A percentile compares a stretch with the other conserved stretches of the same genome.
Conservation (phyloP, 2,329 filamentous ascomycete genomes). For the Sporothrix brasiliensis region DNA sequence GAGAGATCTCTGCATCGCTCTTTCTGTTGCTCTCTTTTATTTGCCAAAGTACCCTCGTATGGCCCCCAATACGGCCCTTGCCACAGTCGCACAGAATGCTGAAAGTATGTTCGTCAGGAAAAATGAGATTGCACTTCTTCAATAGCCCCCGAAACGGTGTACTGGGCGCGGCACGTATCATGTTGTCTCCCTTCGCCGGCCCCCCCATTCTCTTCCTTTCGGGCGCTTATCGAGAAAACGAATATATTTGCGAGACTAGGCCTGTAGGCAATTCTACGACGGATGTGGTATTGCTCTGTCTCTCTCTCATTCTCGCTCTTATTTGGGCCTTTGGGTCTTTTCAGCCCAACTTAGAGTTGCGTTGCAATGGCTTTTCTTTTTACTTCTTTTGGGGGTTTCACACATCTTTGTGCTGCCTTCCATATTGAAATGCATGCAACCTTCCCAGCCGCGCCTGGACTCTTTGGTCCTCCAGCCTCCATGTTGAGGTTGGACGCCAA, state of each 20-base stretch:
- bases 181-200: neutral
- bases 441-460: neutral
- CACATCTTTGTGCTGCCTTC: neutral
- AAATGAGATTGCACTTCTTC: neutral
- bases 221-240: constrained; percentile 19
- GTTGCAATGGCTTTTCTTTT: neutral
- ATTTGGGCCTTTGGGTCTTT: no score
- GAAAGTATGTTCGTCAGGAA: neutral
- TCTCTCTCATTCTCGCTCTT: neutral
- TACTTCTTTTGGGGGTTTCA: no score
- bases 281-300: neutral
- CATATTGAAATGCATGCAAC: neutral
- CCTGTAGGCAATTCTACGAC: neutral
- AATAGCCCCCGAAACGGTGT: constrained; percentile 8
- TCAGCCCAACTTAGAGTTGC: neutral
- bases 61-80: neutral
- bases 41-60: neutral
- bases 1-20: neutral
- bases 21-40: neutral
- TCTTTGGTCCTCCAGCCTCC: no score
- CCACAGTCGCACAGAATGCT: neutral
- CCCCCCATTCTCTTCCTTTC: neutral
- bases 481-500: neutral
- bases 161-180: neutral
- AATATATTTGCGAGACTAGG: neutral